A percentile compares a stretch with the other conserved stretches of the same genome.
phyloP scores from a whole-genome alignment of 1,284 basidiomycete species.

The Leccinum griseonigrum region DNA sequence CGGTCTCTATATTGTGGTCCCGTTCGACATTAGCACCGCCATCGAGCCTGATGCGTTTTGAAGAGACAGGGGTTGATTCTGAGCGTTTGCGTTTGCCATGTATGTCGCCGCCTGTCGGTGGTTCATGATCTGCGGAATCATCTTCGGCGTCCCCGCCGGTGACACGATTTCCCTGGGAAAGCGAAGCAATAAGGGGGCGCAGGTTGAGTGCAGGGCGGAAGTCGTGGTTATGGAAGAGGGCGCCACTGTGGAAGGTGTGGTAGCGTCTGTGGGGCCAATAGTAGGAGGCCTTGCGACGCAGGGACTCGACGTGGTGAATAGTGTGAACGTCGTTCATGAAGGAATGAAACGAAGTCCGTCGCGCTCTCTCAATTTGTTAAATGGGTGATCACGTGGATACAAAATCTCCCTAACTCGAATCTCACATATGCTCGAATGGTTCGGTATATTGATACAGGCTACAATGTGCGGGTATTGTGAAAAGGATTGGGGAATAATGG shows the following conservation, averaged over 20 bases:
- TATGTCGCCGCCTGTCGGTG: neutral
- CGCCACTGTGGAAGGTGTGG: slow-evolving; percentile 4
- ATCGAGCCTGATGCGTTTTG: slow-evolving; percentile 21
- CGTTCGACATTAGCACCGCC: neutral
- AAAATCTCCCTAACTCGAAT: neutral
- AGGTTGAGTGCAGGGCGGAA: slow-evolving; percentile 34
- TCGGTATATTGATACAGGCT: slow-evolving; percentile 32
- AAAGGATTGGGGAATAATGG: slow-evolving; percentile 18
- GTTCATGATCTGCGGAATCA: neutral
- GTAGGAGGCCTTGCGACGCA: slow-evolving; percentile 24
- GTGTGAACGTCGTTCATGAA: slow-evolving; percentile 17
- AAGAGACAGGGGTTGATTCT: neutral
- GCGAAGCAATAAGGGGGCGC: slow-evolving; percentile 19
- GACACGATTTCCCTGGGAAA: slow-evolving; percentile 6
- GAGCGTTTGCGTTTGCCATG: slow-evolving; percentile 22
- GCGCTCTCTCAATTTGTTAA: neutral
- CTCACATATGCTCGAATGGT: slow-evolving; percentile 3
- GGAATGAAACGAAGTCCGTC: slow-evolving; percentile 8
- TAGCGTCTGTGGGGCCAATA: slow-evolving; percentile 25
- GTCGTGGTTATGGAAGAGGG: neutral
- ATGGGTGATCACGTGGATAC: slow-evolving; percentile 17
- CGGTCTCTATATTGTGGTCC: neutral
- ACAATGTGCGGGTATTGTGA: slow-evolving; percentile 28
- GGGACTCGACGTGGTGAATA: slow-evolving; percentile 30
- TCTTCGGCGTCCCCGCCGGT: neutral